Conservation (phyloP, 2,329 filamentous ascomycete species). For the Curvularia sp. region DNA sequence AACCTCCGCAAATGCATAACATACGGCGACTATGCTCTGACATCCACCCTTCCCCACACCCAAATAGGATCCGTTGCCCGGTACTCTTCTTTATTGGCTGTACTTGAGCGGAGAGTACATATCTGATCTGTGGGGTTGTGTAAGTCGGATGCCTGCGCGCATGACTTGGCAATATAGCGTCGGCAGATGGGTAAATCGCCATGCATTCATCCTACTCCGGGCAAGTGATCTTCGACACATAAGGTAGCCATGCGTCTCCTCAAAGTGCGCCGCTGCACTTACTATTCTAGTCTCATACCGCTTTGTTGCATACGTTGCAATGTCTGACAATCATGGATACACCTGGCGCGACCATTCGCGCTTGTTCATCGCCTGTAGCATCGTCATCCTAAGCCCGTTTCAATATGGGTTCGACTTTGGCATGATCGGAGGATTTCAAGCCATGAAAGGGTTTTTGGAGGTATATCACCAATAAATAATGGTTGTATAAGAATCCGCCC, state of each 20-base stretch:
- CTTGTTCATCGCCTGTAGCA: conserved; percentile 57
- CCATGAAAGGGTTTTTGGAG: conserved; percentile 60
- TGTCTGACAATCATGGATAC: conserved; percentile 31
- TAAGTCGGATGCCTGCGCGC: conserved; percentile 16
- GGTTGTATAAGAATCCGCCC: neutral
- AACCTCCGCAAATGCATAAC: neutral
- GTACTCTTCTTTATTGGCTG: conserved; percentile 22
- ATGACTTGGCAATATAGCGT: conserved; percentile 27
- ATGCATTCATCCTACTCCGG: conserved; percentile 25
- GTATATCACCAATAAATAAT: conserved; percentile 31
- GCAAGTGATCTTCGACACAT: conserved; percentile 30
- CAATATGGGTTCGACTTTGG: conserved; percentile 64
- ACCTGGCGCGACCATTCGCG: conserved; percentile 53
- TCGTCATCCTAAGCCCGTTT: conserved; percentile 60
- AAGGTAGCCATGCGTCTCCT: conserved; percentile 22
- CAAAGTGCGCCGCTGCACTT: neutral
- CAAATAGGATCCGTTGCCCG: conserved; percentile 31
- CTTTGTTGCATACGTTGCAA: conserved; percentile 8
- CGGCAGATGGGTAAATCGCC: conserved; percentile 42
- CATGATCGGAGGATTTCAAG: conserved; percentile 60
- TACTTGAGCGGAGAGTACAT: conserved; percentile 11
- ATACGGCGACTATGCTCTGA: conserved; percentile 7
- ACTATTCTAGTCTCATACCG: conserved; percentile 1
- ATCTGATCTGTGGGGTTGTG: conserved; percentile 39
- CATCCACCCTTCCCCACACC: conserved; percentile 36